Base-by-base conservation (phyloP, 1,284 basidiomycete genomes). In the Cutaneotrichosporon sp. region DNA sequence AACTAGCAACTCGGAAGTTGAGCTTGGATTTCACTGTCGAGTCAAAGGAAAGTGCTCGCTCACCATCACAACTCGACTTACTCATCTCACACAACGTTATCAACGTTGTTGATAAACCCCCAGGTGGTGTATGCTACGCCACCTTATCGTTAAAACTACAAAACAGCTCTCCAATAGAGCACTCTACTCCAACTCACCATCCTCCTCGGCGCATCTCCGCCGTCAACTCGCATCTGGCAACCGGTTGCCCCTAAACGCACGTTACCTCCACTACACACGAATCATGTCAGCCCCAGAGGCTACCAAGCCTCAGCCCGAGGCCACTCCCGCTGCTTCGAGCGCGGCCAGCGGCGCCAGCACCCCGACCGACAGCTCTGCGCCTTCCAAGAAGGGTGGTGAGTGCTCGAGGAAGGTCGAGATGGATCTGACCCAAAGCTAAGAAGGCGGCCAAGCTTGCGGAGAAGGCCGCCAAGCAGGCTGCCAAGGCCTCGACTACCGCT, bases 401-500 rank as follows among this genome's bases (percentile, higher is more conserved):
- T 68, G 9, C 56, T 32, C n/a, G 31, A 75, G 76, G 69, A 74
- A 71, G 56, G 76, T 69, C 46, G 76, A 72, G 76, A 55, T 67
- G 66, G 13, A 32, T 9, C 30, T 32, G 18, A 31, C 30, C 53
- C 40, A 4, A 56, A 82, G 81, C 80, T 36, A 82, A 82, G 75
- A 93, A 92, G 77, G 90, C 91, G 72, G 88, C 90, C 1, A 93
- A 92, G 76, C 70, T 71, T 59, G 68, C 75, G 1, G 80, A 79
- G 68, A 80, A 78, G 71, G 72, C 75, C 32, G 89, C 91, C 0
- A 94, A 94, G 77, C 80, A 83, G 5, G 83, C 86, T 1, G 89
- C 90, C 68, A 84, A 84, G 70, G 70, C 71, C 18, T 63, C 75
- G 74, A 81, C 83, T 7, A 81, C 85, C 2, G 26, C 60, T 49